Evolutionary conservation across 2,329 filamentous ascomycete species (phyloP), one percentile per base, ranked within the genome.

Genomic region (Daldinia sp.): DNA sequence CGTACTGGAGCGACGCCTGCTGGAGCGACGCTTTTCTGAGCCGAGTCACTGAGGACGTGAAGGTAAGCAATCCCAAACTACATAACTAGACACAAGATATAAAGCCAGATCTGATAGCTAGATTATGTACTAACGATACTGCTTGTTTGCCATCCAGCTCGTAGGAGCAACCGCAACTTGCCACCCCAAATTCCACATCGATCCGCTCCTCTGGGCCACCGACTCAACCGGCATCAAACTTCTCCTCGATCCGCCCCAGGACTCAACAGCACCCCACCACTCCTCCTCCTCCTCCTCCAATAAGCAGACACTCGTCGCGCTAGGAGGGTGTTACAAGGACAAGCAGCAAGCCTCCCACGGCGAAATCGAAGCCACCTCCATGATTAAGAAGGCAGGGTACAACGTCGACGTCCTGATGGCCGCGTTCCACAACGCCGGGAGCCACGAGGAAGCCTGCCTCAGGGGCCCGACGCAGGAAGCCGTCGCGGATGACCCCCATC

Each of bases 201-300:
- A 82, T 68, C 78, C 79, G 44, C 81, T 79, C 76, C 75, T 82
- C 57, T 78, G 75, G 72, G 79, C 80, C 9, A 82, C 81, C 6
- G 80, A 82, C 73, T 56, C 68, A 13, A 67, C 77, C n/a, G 81
- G 81, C 70, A 80, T 82, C 65, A 69, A 72, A 7, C 54, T 80
- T 28, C 71, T 82, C 1, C 75, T 82, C 23, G 44, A 65, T 15
- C 75, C 28, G 3, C 15, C 15, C 3, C 2, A 51, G 46, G 5
- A 13, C 5, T 9, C 42, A 0, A 4, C 20, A 23, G 18, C 10
- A 3, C 41, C 41, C 4, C 39, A 42, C 44, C 5, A 23, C 20
- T 2, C 1, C 20, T 23, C 20, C 20, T 23, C 20, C 20, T 23
- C 20, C 20, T 23, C 20, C 20, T 1, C 3, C 12, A 15, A 5